Base-by-base conservation (phyloP, 1,284 basidiomycete genomes). In the Puccinia brachypodii region DNA sequence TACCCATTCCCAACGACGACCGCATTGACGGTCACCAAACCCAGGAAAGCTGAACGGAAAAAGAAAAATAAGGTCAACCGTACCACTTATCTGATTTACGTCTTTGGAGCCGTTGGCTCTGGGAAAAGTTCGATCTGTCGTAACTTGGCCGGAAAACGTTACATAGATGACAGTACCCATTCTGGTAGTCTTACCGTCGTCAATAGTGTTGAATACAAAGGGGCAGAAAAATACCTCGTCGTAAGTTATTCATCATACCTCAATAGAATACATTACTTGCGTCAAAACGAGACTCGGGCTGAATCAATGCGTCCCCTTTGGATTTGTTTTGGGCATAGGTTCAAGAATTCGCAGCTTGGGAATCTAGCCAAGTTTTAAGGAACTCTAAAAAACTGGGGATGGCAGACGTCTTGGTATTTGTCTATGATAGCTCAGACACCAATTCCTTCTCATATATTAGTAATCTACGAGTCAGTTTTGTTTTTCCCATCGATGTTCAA, bases 371-470 rank as follows among this genome's bases (percentile, higher is more conserved):
- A 86, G 92, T 91, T 31, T 88, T 99, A 77, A 91, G 95, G 82
- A 95, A 93, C 86, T 90, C 92, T 42, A 95, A 94, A 88, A 97
- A 95, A 88, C 91, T 93, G 50, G 94, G 96, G 86, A 88, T 93
- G 77, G 94, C 94, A 33, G 96, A 98, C 87, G 93, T 98, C 71
- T 92, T 98, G 83, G 90, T 97, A 82, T 98, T 96, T 87, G 94
- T 98, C 53, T 93, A 98, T 87, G 96, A 99, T 87, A 97, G 95
- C 78, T 95, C 94, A 86, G 97, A 99, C 87, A 98, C 97, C 36
- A 98, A 98, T 87, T 98, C 95, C 14, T 99, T 99, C 87, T 96
- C 94, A 72, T 98, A 99, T 88, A 95, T 99, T 85, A 96, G 94
- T 84, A 98, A 98, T 88, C 88, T 98, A 85, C 90, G 95, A 86